Evolutionary conservation across 352 stramenopile species (phyloP), one percentile per base, ranked within the genome.

Genomic region (Peronospora tabacina): DNA sequence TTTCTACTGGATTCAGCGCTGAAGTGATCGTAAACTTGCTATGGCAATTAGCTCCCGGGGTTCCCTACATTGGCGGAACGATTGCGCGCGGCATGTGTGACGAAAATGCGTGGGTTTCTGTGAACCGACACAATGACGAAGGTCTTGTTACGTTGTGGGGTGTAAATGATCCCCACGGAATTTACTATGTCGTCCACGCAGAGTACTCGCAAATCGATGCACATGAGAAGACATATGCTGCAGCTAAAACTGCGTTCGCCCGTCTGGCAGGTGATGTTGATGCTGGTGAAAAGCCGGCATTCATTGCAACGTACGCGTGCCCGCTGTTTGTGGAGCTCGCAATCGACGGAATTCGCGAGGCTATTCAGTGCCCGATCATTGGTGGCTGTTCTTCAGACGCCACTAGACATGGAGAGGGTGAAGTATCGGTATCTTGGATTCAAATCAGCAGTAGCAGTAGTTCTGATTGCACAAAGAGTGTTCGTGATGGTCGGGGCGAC

Each of bases 391-490:
- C 82, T 20, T 88, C 79, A 5, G 79, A 91, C 42, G 82, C 82
- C 5, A 68, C 72, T 7, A 82, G 80, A 45, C 75, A 90, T 35
- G 69, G 75, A 1, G 76, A 90, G 16, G 76, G 70, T 10, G 76
- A 77, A 26, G 70, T 76, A 10, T 68, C 76, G 1, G 72, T 89
- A 28, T 88, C 72, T 20, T 91, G 82, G 82, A 87, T 91, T 36
- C 82, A 94, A 54, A 91, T 94, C 44, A 90, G 80, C 42, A 94
- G 82, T 43, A 85, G 79, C 28, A 87, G 82, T 53, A 88, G 72
- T 42, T 79, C 65, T 4, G 76, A 89, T 44, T 87, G 87, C 52
- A 86, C 74, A 17, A 88, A 90, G 49, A 85, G 71, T 50, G 73
- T 85, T 35, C 70, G 72, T 12, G 75, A 87, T 36, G 75, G 73